Conservation (phyloP, 768 basidiomycete genomes). For the Galerina marginata region DNA sequence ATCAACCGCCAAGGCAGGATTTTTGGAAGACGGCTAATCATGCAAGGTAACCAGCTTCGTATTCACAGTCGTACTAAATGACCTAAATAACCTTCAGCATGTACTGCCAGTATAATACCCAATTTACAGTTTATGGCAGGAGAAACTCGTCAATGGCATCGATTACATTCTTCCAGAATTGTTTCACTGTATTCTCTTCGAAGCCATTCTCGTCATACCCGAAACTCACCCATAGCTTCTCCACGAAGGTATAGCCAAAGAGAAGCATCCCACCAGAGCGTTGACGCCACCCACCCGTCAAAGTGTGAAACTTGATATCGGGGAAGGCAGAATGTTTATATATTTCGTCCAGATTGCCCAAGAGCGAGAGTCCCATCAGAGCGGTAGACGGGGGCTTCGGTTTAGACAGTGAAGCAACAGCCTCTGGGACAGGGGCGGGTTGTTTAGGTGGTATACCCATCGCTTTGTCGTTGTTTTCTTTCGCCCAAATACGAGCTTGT, state of each 20-base stretch:
- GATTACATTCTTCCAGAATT: slow-evolving; percentile 70
- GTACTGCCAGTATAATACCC: no score
- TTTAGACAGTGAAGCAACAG: slow-evolving; percentile 18
- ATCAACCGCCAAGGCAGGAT: no score
- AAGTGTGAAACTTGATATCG: slow-evolving; percentile 64
- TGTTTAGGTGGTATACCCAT: slow-evolving; percentile 42
- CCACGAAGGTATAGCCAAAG: slow-evolving; percentile 80
- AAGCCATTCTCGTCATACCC: slow-evolving; percentile 84
- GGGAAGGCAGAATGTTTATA: slow-evolving; percentile 73
- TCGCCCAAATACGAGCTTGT: slow-evolving; percentile 70
- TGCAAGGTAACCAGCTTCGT: no score
- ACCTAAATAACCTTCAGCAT: no score
- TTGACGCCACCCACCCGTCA: slow-evolving; percentile 85
- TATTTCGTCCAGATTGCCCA: slow-evolving; percentile 83
- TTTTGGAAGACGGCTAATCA: no score
- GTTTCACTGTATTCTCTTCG: slow-evolving; percentile 59
- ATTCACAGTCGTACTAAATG: no score
- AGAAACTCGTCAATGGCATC: slow-evolving; percentile 64
- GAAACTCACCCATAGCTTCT: slow-evolving; percentile 78
- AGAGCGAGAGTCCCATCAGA: slow-evolving; percentile 77
- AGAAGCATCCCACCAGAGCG: slow-evolving; percentile 77
- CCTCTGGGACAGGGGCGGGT: slow-evolving; percentile 22
- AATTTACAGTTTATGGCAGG: not conserved
- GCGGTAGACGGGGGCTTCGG: slow-evolving; percentile 60
- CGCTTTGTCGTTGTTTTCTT: slow-evolving; percentile 73